Base-by-base conservation (phyloP, 2,329 filamentous ascomycete species). In the Ophioceras dolichostomum region DNA sequence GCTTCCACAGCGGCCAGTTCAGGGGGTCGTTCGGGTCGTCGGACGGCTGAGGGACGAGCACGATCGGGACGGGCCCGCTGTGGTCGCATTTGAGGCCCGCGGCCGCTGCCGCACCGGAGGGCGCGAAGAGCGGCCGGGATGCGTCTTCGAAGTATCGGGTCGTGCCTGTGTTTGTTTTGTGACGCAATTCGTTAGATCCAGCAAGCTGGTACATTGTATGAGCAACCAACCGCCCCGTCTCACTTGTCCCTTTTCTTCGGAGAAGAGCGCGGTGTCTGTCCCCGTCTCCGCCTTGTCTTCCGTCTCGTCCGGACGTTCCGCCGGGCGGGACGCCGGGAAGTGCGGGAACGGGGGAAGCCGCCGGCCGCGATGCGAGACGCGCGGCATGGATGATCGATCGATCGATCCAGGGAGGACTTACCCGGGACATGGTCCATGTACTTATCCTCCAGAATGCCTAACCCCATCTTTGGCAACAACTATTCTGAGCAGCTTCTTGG, bases 1-100 rank as follows among this genome's bases (percentile, higher is more conserved):
- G 83, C 47, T 74, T 75, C 83, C 83, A 89, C 42, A 94, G 58
- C 17, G 87, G 82, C 88, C 87, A 95, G 54, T 68, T 70, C 45
- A 94, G 66, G 21, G 86, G 88, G 58, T 95, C 88, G 55, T 93
- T 89, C 4, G 84, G 85, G 55, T 94, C 85, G 57, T 94, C 82
- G 43, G 80, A 88, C 3, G 89, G 89, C 52, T 95, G 89, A 5
- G 89, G 89, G 5, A 68, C 81, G 22, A 95, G 73, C 47, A 95
- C 83, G 49, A 89, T 82, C 36, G 78, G 75, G 14, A 69, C 58
- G 14, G 67, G 64, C 24, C 83, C 80, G 43, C 67, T 79, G 37
- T 58, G 69, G 57, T 88, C 83, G 56, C 77, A 83, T 58, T 91
- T 93, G 47, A 91, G 59, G 41, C 64, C 62, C 12, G 57, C 49